Evolutionary conservation across 2,329 filamentous ascomycete species (phyloP).

Genomic region (Mollisiaceae sp.): DNA sequence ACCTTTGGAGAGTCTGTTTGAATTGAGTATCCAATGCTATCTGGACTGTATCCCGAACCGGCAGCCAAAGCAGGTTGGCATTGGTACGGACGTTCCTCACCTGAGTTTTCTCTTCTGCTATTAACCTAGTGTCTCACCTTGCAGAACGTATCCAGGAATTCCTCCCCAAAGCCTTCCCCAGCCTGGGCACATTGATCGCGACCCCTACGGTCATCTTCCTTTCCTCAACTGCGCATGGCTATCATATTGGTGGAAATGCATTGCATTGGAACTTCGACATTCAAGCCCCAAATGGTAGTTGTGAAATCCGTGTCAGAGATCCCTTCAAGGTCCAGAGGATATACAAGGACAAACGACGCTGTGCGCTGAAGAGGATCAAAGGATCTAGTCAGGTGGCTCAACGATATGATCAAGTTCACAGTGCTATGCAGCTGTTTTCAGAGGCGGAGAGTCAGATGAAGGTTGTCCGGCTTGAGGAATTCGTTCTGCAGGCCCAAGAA

Average conservation of each 20-base stretch:
- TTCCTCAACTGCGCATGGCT: conserved; percentile 2
- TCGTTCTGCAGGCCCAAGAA: too few relatives aligned
- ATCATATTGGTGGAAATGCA: conserved; percentile 3
- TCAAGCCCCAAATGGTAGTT: neutral
- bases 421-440: too few relatives aligned
- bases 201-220: conserved; percentile 1
- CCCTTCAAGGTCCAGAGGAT: neutral
- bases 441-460: too few relatives aligned
- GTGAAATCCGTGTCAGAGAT: neutral
- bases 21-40: neutral
- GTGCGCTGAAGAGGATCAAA: too few relatives aligned
- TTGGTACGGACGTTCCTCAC: conserved; percentile 4
- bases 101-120: conserved; percentile 1
- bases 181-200: conserved; percentile 2
- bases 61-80: neutral
- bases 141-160: neutral
- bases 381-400: too few relatives aligned
- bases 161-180: neutral
- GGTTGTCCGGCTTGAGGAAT: too few relatives aligned
- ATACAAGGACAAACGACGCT: too few relatives aligned
- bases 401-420: too few relatives aligned
- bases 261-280: neutral
- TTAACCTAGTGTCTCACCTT: conserved; percentile 3
- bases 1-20: too few relatives aligned
- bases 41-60: neutral